These are phyloP conservation scores for Colletotrichum liriopes DNA, from an alignment of 2,329 filamentous ascomycete genomes.

Conservation along the genomic window DNA sequence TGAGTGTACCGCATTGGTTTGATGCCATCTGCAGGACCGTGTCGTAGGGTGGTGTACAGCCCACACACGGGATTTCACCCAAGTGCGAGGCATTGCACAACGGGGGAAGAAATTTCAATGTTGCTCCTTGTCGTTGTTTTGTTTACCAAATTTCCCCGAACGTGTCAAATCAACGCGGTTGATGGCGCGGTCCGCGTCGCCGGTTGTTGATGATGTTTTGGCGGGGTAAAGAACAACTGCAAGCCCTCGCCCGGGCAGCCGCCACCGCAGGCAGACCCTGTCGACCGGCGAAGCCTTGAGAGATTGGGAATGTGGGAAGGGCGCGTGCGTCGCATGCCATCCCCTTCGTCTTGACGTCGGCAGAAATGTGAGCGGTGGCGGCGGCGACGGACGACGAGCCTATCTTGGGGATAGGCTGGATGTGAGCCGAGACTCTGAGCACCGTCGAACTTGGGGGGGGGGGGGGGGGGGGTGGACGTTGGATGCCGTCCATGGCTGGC, in stretches of 20 bases:
- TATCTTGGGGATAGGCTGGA: slow-evolving; percentile 8
- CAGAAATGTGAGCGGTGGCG: slow-evolving; percentile 1
- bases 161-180: slow-evolving; percentile 22
- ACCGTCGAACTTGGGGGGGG: neutral
- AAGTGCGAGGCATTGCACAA: neutral
- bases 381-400: neutral
- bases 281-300: slow-evolving; percentile 1
- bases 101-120: neutral
- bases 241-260: neutral
- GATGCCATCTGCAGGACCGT: neutral
- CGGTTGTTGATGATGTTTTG: slow-evolving; percentile 10
- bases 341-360: slow-evolving; percentile 20
- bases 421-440: neutral
- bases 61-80: neutral
- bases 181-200: slow-evolving; percentile 24
- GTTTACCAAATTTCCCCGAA: slow-evolving; percentile 37
- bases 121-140: slow-evolving; percentile 15
- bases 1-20: slow-evolving; percentile 14
- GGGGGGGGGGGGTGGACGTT: neutral
- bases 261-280: slow-evolving; percentile 29
- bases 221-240: slow-evolving; percentile 14
- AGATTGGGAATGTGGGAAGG: slow-evolving; percentile 16
- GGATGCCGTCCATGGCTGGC: neutral
- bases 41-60: neutral
- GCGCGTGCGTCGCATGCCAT: neutral